Base-by-base conservation (phyloP, 768 basidiomycete genomes). In the Panellus pusillus region DNA sequence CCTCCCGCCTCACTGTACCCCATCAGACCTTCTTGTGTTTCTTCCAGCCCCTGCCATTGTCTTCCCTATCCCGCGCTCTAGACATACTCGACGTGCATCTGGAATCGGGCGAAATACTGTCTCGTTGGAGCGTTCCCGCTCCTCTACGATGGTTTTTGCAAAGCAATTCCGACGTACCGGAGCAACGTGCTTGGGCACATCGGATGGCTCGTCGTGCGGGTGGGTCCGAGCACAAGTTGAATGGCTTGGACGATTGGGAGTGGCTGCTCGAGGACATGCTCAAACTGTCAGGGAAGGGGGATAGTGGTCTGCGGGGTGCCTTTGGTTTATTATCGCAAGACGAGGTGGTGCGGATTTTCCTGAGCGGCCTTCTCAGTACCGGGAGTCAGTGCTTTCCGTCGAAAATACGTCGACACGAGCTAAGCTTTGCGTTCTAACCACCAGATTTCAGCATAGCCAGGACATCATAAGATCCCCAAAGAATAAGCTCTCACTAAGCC, bases 41-140 rank as follows among this genome's bases (percentile, higher is more conserved):
- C 74, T 94, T 97, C 75, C 78, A 81, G 51, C 88, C 91, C 1
- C 76, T 98, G 6, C 84, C 89, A 0, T 70, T 86, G 17, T 70
- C 82, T 2, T 83, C 89, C 1, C 75, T 98, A 8, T 95, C 94
- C 0, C 81, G 82, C 47, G 84, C 87, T 6, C 80, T 99, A 37
- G 96, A 99, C 66, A 83, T 93, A 46, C 79, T 98, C 47, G 96
- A 98, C 69, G 82, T 96, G 1, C 96, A 98, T 68, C 79, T 99
- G 12, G 92, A 97, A 65, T 89, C 90, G 0, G 95, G 92, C 18
- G 96, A 98, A 69, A 91, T 93, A 40, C 74, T 99, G 15, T 81
- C 90, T 2, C 80, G 92, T 27, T 99, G 95, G 94, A 80, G 79
- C 62, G 89, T 89, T 2, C 80, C 89, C 19, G 87, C 87, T 2